A percentile compares a stretch with the other conserved stretches of the same genome.
Conservation (phyloP, 2,329 filamentous ascomycete genomes). For the Phyllosticta citrichinensis region DNA sequence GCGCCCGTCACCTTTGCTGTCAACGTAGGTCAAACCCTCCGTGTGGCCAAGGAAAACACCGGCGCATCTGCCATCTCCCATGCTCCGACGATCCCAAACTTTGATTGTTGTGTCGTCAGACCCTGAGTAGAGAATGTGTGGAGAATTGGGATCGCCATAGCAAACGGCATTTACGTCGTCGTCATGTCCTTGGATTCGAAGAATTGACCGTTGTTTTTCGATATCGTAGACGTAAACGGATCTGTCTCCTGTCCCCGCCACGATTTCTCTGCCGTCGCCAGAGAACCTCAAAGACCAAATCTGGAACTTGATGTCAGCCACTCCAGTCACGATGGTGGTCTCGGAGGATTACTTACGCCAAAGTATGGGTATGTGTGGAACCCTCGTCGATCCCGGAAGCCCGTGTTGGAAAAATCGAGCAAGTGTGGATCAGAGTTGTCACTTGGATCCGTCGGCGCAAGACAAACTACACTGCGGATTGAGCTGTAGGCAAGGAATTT, state of each 20-base stretch:
- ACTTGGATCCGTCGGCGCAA: slow-evolving; percentile 77
- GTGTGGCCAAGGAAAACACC: slow-evolving; percentile 57
- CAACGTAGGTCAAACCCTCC: slow-evolving; percentile 56
- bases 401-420: slow-evolving; percentile 57
- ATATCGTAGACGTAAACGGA: slow-evolving; percentile 89
- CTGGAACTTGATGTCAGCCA: slow-evolving; percentile 19
- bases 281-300: slow-evolving; percentile 93
- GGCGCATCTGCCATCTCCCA: slow-evolving; percentile 52
- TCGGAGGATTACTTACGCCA: slow-evolving; percentile 53
- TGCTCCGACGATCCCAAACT: slow-evolving; percentile 81
- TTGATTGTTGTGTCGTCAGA: slow-evolving; percentile 91
- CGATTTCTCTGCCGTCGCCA: slow-evolving; percentile 79
- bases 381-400: slow-evolving; percentile 26
- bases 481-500: slow-evolving; percentile 86
- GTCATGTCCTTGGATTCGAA: slow-evolving; percentile 67
- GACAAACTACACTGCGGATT: slow-evolving; percentile 71
- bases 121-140: slow-evolving; percentile 91
- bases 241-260: slow-evolving; percentile 72
- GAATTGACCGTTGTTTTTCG: slow-evolving; percentile 63
- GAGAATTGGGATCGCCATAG: slow-evolving; percentile 79
- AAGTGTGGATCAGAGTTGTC: slow-evolving; percentile 70
- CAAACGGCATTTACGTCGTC: slow-evolving; percentile 96
- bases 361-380: slow-evolving; percentile 24
- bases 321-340: background rate
- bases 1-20: slow-evolving; percentile 76